Evolutionary conservation across 75 land plant genomes (phyloP).

Genomic region (Adiantum capillusveneris): DNA sequence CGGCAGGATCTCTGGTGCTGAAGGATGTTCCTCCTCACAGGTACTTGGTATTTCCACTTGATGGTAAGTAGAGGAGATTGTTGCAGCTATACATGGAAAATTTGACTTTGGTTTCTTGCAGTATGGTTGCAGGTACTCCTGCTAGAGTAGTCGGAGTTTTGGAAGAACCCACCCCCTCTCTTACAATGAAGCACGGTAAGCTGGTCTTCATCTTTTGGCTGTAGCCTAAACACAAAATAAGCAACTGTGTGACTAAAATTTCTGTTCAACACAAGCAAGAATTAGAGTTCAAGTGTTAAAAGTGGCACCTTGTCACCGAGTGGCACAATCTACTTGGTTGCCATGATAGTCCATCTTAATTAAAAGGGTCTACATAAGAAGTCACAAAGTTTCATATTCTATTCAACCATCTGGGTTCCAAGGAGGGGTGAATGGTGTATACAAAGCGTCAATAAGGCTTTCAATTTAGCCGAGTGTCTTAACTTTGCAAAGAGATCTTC

Average conservation of each 20-base stretch:
- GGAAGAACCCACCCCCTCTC: slow-evolving; percentile 63
- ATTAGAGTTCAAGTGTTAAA: not conserved
- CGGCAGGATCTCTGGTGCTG: slow-evolving; percentile 83
- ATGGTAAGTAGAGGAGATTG: too few species aligned
- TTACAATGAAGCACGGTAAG: slow-evolving; percentile 93
- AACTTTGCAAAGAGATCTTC: too few species aligned
- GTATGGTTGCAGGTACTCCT: slow-evolving; percentile 84
- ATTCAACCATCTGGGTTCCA: too few species aligned
- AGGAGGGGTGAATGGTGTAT: too few species aligned
- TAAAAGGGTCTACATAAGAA: too few species aligned
- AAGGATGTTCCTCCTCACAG: slow-evolving; percentile 82
- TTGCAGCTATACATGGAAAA: too few species aligned
- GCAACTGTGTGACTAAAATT: not conserved
- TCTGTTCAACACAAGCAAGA: slow-evolving; percentile 5
- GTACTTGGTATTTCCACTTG: slow-evolving; percentile 25
- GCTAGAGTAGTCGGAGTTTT: slow-evolving; percentile 67
- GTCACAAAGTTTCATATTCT: too few species aligned
- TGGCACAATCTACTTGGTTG: too few species aligned
- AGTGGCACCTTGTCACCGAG: slow-evolving; percentile 1
- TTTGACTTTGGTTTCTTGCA: slow-evolving; percentile 13
- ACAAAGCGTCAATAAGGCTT: too few species aligned
- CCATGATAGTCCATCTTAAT: too few species aligned
- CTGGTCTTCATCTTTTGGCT: not conserved
- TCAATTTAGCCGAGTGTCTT: too few species aligned
- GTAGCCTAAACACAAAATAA: not conserved